phyloP scores from a whole-genome alignment of 2,329 filamentous ascomycete genomes.

The Trichoderma breve region DNA sequence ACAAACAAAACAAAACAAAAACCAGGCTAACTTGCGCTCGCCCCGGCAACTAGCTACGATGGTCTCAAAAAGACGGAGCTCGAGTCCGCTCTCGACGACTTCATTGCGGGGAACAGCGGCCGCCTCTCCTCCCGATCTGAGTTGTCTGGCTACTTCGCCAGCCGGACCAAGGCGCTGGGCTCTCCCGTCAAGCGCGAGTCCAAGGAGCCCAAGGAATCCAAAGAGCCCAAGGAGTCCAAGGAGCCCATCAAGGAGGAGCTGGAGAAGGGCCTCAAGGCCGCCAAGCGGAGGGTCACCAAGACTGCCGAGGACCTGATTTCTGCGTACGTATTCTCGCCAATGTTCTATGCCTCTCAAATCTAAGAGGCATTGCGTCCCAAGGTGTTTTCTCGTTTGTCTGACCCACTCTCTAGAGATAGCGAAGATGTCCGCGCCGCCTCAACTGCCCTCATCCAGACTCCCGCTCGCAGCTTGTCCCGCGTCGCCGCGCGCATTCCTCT shows the following conservation, averaged over 20 bases:
- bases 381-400: background rate
- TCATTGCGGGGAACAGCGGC: slow-evolving; percentile 66
- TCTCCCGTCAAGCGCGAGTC: slow-evolving; percentile 62
- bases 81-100: slow-evolving; percentile 69
- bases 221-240: slow-evolving; percentile 37
- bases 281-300: slow-evolving; percentile 47
- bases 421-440: slow-evolving; percentile 38
- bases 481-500: slow-evolving; percentile 64
- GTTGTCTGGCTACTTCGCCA: slow-evolving; percentile 74
- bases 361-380: background rate
- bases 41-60: slow-evolving; percentile 55
- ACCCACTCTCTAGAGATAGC: slow-evolving; percentile 25
- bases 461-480: slow-evolving; percentile 52
- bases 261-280: slow-evolving; percentile 43
- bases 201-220: slow-evolving; percentile 34
- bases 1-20: slow-evolving; percentile 1
- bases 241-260: slow-evolving; percentile 39
- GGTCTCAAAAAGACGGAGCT: slow-evolving; percentile 76
- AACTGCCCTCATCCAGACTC: slow-evolving; percentile 48
- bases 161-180: slow-evolving; percentile 55
- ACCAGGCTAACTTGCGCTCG: slow-evolving; percentile 5
- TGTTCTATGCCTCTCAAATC: background rate
- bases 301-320: slow-evolving; percentile 44
- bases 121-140: slow-evolving; percentile 60
- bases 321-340: slow-evolving; percentile 40